Base-by-base conservation (phyloP, 176 grass and related monocot species). In the Zoysia pacifica region DNA sequence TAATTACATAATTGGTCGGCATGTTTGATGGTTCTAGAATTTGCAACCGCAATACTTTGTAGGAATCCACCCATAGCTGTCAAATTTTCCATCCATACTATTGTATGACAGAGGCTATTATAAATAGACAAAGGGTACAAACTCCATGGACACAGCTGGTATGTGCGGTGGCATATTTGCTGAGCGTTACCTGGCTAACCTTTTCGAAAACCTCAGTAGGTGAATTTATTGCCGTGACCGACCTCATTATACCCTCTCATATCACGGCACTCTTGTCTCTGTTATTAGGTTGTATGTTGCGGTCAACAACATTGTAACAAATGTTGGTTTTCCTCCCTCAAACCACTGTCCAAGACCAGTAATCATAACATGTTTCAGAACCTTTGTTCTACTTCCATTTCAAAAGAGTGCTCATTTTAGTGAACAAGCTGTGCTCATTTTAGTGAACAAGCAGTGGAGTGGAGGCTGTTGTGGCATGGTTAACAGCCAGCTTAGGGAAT, bases 191-290 rank as follows among this genome's bases (percentile, higher is more conserved):
- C 96, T 99, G 97, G 90, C 97, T 96, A 95, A 99, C 88, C 73
- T 89, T 90, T 75, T 99, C 93, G 84, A 91, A 67, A 40, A 99
- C 88, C 82, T 99, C 82, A 83, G 75, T 84, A 99, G 51, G 97
- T 99, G 48, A 99, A 82, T 68, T 86, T 75, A 44, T 84, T 93
- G 35, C 93, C 88, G 74, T 88, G 81, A 61, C 82, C 77, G 0
- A 38, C 82, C 9, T 96, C 97, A 44, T 99, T n/a, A n/a, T 99
- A 41, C 97, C 97, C 72, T 99, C 97, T 93, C 97, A 99, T 28
- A 88, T 84, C 67, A 99, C 48, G 0, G 93, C 97, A 38, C 95
- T 60, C 78, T 96, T 99, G 70, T 86, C 90, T 54, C 90, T 93
- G 4, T 90, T 88, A 65, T 93, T 90, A 40, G 76, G 79, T 48